Evolutionary conservation across 371 early-diverging fungal genomes (phyloP), one percentile per base, ranked within the genome.

Genomic region (Actinomucor elegans): DNA sequence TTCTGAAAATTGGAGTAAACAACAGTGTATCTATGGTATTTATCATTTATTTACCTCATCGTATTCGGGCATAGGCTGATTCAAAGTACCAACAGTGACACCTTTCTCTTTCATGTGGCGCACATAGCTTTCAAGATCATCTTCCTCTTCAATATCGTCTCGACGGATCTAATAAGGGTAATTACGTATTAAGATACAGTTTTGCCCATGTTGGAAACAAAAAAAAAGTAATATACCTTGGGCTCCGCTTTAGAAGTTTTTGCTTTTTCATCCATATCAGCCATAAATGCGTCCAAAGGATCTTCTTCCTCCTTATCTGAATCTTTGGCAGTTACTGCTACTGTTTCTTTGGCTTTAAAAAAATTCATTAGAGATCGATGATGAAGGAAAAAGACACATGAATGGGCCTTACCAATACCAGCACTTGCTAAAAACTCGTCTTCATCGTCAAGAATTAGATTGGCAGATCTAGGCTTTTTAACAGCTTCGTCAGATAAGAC

Each of bases 201-300:
- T n/a, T n/a, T n/a, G n/a, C n/a, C 48, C 46, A 51, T 60, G 33
- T 17, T 42, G 43, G 21, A 37, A 49, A 40, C 8, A 50, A 48
- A 24, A 38, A 45, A 34, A 41, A 21, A 34, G 14, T 4, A 32
- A 60, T 55, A 61, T 77, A 64, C 77, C 73, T 69, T 79, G 18
- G 70, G 72, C 51, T 74, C 76, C 40, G 63, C 48, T 38, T 69
- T 79, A 43, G 79, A 66, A 28, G 71, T 64, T 29, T 79, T 73
- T 5, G 81, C 87, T 47, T 85, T 75, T 24, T 81, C 71, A 50
- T 75, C 79, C 49, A 93, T 90, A 26, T 79, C 85, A 3, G 89
- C 85, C 94, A 94, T 94, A 65, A 93, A 94, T 1, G 93, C 92
- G 48, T 94, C 94, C 44, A 94, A 68, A 10, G 90, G 90, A 74